Evolutionary conservation across 768 basidiomycete species (phyloP).

Genomic region (Lanmaoa pseudosensibilis): DNA sequence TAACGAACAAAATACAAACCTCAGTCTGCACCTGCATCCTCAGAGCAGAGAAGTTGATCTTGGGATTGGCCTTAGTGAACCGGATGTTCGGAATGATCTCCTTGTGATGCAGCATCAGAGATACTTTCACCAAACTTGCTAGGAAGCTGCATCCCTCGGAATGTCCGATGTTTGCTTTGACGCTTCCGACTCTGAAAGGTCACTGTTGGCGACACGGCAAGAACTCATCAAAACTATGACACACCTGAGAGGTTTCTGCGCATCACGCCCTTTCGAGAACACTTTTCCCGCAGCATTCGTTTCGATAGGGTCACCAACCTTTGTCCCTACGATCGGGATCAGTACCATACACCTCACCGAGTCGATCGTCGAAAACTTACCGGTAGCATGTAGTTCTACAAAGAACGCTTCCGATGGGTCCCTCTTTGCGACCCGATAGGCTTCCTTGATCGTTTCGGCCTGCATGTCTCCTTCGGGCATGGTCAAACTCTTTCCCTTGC

Average conservation of each 20-base stretch:
- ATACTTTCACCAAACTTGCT: constrained; percentile 36
- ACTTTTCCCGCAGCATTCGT: constrained; percentile 47
- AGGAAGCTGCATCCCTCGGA: constrained; percentile 34
- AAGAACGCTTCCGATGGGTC: constrained; percentile 45
- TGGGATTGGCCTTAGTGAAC: constrained; percentile 29
- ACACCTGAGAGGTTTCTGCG: constrained; percentile 20
- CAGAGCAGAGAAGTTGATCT: constrained; percentile 24
- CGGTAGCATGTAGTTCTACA: constrained; percentile 53
- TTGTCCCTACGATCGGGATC: constrained; percentile 30
- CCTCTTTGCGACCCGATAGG: constrained; percentile 29
- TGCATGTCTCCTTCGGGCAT: constrained; percentile 38
- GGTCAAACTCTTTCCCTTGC: constrained; percentile 36
- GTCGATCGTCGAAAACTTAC: constrained; percentile 4
- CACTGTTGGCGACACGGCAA: not conserved
- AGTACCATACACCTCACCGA: not conserved
- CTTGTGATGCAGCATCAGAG: constrained; percentile 33
- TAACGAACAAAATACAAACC: constrained; percentile 1
- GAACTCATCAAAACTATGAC: not conserved
- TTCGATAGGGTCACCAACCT: constrained; percentile 50
- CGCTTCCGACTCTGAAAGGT: constrained; percentile 23
- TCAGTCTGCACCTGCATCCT: constrained; percentile 31
- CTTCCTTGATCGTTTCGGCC: constrained; percentile 33
- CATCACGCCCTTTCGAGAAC: constrained; percentile 27
- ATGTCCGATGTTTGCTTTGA: constrained; percentile 30
- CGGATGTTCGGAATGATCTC: constrained; percentile 31